Percentiles rank a stretch among this genome's conserved stretches.
phyloP scores from a whole-genome alignment of 2,329 filamentous ascomycete species.

The Rugonectria rugulosa region DNA sequence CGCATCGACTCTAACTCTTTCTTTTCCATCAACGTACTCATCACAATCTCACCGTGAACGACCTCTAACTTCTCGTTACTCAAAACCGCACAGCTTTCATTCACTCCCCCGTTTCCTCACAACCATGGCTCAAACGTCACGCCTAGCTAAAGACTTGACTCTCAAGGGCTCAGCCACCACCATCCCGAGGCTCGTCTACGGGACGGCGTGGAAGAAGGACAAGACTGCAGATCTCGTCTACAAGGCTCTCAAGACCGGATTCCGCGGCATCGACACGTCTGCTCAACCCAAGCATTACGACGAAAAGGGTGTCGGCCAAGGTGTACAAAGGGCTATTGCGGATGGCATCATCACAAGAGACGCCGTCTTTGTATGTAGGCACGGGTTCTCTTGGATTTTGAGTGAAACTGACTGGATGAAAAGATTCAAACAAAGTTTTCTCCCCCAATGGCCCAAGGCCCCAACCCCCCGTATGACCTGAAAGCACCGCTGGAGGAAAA shows the following conservation, averaged over 20 bases:
- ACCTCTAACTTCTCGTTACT: not conserved
- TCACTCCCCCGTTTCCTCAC: not conserved
- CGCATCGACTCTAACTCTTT: not conserved
- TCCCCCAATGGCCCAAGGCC: constrained; percentile 67
- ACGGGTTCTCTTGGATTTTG: not conserved
- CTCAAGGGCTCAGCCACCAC: constrained; percentile 42
- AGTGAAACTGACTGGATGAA: not conserved
- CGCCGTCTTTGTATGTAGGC: constrained; percentile 69
- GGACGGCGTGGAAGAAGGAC: constrained; percentile 87
- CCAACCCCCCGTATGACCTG: constrained; percentile 67
- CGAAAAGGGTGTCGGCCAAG: constrained; percentile 74
- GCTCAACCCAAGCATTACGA: constrained; percentile 81
- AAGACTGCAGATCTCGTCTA: constrained; percentile 72
- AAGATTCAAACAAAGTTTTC: constrained; percentile 88
- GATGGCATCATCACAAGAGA: constrained; percentile 63
- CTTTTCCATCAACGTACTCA: not conserved
- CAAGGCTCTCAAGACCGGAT: constrained; percentile 72
- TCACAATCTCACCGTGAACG: not conserved
- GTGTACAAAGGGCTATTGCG: constrained; percentile 66
- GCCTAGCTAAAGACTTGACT: constrained; percentile 44
- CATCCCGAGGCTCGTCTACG: constrained; percentile 71
- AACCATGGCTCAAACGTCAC: constrained; percentile 38
- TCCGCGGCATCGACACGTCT: constrained; percentile 78
- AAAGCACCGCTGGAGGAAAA: constrained; percentile 66
- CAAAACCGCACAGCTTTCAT: not conserved